Conservation (phyloP, 2,329 filamentous ascomycete species). For the Cladophialophora immunda region DNA sequence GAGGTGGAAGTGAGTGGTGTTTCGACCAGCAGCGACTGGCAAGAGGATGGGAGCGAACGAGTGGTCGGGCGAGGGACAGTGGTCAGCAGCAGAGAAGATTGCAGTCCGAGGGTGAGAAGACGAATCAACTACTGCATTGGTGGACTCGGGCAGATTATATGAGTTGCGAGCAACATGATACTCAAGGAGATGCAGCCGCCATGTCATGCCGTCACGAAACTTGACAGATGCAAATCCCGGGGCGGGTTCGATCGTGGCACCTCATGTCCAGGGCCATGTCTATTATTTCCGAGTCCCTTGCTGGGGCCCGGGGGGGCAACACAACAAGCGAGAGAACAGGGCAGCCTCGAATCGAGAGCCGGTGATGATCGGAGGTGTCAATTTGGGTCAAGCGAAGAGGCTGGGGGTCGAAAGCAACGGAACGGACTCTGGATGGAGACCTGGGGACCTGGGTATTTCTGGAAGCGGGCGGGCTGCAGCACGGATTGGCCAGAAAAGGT, state of each 20-base stretch:
- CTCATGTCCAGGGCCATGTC: neutral
- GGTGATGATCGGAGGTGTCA: constrained; percentile 13
- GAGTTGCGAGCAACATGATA: constrained; percentile 3
- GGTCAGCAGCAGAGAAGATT: constrained; percentile 13
- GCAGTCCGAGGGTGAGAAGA: constrained; percentile 10
- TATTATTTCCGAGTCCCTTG: constrained; percentile 1
- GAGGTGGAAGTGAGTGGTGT: constrained; percentile 17
- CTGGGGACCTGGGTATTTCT: constrained; percentile 5
- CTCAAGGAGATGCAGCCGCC: neutral
- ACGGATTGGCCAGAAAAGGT: constrained; percentile 10
- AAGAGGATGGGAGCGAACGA: constrained; percentile 5
- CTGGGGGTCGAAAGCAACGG: neutral
- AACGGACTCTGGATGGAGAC: neutral
- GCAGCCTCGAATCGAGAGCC: constrained; percentile 8
- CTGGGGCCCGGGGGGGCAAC: neutral
- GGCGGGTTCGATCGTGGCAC: neutral
- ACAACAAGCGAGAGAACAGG: constrained; percentile 18
- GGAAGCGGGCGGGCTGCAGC: constrained; percentile 14
- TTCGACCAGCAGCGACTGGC: constrained; percentile 15
- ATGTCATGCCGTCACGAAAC: neutral
- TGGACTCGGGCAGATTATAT: constrained; percentile 12
- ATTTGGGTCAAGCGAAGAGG: constrained; percentile 21
- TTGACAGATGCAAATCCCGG: neutral
- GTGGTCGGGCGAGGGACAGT: constrained; percentile 5
- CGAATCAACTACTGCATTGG: constrained; percentile 4